Evolutionary conservation across 148 eudicot species (phyloP).

Genomic region (Tetragonia tetragonoides): DNA sequence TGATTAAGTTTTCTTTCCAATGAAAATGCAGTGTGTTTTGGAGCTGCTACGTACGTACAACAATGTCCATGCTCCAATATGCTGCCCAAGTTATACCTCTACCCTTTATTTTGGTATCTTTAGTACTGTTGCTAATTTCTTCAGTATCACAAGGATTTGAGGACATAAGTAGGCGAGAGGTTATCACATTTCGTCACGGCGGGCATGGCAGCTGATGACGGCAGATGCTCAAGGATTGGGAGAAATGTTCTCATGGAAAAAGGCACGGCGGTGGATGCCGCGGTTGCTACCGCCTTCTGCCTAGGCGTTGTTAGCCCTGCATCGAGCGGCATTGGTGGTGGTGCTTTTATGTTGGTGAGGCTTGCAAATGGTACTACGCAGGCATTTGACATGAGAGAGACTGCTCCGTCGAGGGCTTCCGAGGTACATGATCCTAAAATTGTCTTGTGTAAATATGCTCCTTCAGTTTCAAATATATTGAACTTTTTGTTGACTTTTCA

Average conservation of each 20-base stretch:
- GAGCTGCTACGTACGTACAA: too few relatives aligned
- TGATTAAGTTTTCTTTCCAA: too few relatives aligned
- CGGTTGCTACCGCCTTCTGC: conserved; percentile 3
- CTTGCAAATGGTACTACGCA: neutral
- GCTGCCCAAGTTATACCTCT: too few relatives aligned
- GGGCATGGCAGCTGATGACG: conserved; percentile 6
- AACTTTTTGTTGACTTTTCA: too few relatives aligned
- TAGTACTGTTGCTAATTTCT: too few relatives aligned
- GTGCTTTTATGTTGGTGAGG: conserved; percentile 1
- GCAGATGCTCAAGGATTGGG: conserved; percentile 1
- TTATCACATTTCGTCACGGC: neutral
- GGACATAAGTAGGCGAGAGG: neutral
- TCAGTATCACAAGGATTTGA: neutral
- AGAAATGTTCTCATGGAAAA: neutral
- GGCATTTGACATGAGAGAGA: conserved; percentile 4
- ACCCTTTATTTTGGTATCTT: too few relatives aligned
- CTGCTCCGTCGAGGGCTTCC: neutral
- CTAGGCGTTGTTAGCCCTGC: conserved; percentile 6
- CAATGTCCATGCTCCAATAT: too few relatives aligned
- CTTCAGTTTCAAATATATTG: too few relatives aligned
- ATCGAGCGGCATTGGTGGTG: conserved; percentile 8
- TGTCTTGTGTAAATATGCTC: too few relatives aligned
- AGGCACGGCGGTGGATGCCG: conserved; percentile 1
- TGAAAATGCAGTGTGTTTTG: too few relatives aligned
- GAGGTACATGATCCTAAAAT: too few relatives aligned